Percentiles rank a stretch among this genome's conserved stretches.
These are phyloP conservation scores for Leishmania gerbilli DNA, from an alignment of 208 protist species.

Conservation along the genomic window DNA sequence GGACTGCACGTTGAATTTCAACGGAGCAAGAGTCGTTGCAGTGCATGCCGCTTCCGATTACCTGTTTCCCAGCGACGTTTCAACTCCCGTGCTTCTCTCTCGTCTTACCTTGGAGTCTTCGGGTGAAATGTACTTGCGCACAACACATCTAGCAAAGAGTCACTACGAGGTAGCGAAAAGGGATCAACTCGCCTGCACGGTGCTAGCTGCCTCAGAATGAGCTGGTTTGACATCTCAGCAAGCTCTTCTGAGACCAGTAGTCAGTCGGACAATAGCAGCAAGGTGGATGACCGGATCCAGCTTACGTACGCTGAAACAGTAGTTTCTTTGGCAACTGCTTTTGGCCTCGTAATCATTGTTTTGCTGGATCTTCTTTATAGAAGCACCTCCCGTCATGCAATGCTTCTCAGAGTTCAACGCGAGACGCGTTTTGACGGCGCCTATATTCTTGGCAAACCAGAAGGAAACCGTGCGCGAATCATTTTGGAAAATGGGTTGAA, in stretches of 20 bases:
- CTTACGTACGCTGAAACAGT: conserved; percentile 79
- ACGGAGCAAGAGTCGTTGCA: no score
- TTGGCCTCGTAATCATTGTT: conserved; percentile 60
- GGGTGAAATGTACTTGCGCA: neutral
- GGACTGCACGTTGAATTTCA: neutral
- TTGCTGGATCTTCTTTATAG: conserved; percentile 68
- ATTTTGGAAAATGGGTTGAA: conserved; percentile 82
- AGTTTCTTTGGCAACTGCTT: conserved; percentile 69
- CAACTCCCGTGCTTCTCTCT: neutral
- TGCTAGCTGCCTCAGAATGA: neutral
- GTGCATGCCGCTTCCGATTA: neutral
- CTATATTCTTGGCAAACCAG: conserved; percentile 65
- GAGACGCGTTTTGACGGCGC: conserved; percentile 78
- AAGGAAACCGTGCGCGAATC: conserved; percentile 39
- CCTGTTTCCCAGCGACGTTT: neutral
- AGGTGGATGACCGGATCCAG: conserved; percentile 20
- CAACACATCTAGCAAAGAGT: neutral
- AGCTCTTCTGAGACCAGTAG: conserved; percentile 4
- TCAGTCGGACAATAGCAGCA: neutral
- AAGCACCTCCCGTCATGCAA: conserved; percentile 46
- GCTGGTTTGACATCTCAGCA: neutral
- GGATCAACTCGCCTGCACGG: neutral
- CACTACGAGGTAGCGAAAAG: neutral
- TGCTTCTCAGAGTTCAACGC: conserved; percentile 59
- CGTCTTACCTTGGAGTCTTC: neutral